Conservation (phyloP, 192 early-diverging fungal species). For the Coemansia sp. region DNA sequence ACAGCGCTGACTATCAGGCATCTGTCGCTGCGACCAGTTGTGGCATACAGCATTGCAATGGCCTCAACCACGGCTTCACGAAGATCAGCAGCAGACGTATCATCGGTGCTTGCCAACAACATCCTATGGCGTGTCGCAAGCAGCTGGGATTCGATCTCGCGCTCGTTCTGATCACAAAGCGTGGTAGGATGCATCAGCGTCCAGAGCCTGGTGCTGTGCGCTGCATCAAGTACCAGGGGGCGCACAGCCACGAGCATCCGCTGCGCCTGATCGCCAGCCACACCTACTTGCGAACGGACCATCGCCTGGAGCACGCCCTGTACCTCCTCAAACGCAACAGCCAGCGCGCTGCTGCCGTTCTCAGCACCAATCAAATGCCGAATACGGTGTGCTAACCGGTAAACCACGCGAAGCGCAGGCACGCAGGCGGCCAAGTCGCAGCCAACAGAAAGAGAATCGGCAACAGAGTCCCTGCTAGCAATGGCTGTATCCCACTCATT, state of each 20-base stretch:
- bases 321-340: constrained; percentile 44
- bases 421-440: constrained; percentile 7
- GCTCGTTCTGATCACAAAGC: constrained; percentile 25
- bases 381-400: constrained; percentile 12
- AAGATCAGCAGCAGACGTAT: background rate
- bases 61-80: constrained; percentile 35
- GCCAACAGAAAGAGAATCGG: background rate
- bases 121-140: background rate
- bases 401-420: constrained; percentile 11
- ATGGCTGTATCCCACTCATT: constrained; percentile 20
- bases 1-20: constrained; percentile 35
- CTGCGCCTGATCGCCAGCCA: background rate
- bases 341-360: constrained; percentile 30
- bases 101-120: background rate
- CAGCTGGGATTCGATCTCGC: constrained; percentile 24
- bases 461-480: background rate
- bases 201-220: constrained; percentile 36
- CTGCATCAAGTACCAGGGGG: constrained; percentile 33
- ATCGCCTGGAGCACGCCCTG: constrained; percentile 12
- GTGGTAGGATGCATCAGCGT: constrained; percentile 29
- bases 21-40: constrained; percentile 26
- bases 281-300: background rate
- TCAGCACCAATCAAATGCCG: constrained; percentile 16
- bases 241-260: background rate
- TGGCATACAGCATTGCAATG: constrained; percentile 49